These are phyloP conservation scores for Taphrina confusa DNA, from an alignment of 1,139 yeast genomes.

Conservation along the genomic window DNA sequence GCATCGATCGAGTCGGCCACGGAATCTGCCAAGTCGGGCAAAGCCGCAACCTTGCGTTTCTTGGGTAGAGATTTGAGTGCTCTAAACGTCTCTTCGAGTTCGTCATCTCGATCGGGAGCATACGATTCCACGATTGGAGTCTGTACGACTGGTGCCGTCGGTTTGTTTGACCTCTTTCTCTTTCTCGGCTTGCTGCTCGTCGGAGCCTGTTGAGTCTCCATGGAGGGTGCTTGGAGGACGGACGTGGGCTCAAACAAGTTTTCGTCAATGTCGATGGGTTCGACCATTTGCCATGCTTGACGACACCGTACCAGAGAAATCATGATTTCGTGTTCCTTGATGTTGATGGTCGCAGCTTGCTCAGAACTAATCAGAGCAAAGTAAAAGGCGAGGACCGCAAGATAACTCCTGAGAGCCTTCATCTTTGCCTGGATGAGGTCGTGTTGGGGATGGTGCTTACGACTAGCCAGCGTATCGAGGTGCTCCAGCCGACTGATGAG, in stretches of 20 bases:
- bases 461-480: constrained; percentile 47
- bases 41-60: constrained; percentile 42
- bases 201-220: constrained; percentile 13
- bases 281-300: constrained; percentile 35
- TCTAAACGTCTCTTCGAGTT: constrained; percentile 55
- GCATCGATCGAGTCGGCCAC: constrained; percentile 72
- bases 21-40: constrained; percentile 62
- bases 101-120: constrained; percentile 44
- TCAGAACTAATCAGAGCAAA: constrained; percentile 68
- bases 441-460: constrained; percentile 28
- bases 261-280: constrained; percentile 14
- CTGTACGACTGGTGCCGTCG: constrained; percentile 37
- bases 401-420: constrained; percentile 72
- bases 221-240: constrained; percentile 42
- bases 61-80: constrained; percentile 47
- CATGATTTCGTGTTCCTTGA: constrained; percentile 54
- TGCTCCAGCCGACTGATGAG: constrained; percentile 53
- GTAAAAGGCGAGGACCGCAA: constrained; percentile 72
- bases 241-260: constrained; percentile 7
- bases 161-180: constrained; percentile 41
- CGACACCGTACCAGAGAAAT: constrained; percentile 36
- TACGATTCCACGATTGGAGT: constrained; percentile 43
- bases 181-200: constrained; percentile 36
- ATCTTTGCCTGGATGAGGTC: constrained; percentile 47
- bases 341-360: constrained; percentile 62